Base-by-base conservation (phyloP, 768 basidiomycete genomes). In the Mycena amicta region DNA sequence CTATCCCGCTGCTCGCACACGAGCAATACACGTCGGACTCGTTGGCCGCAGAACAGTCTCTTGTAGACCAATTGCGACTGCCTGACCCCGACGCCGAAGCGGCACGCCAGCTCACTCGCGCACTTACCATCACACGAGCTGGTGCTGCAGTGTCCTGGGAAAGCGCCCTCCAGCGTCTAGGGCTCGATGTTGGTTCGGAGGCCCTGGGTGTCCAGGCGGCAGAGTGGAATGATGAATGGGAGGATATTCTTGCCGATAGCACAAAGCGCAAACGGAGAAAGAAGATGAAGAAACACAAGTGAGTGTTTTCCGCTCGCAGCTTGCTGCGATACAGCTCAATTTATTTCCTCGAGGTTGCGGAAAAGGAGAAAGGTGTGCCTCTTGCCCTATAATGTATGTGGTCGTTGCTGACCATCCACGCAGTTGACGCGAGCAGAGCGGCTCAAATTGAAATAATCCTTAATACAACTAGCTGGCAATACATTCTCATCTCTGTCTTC, bases 211-310 rank as follows among this genome's bases (percentile, higher is more conserved):
- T 80, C 69, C 81, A 81, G 52, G 79, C 81, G 57, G 77, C 25
- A 4, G 62, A 83, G 64, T 74, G 80, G 64, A 81, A 84, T 16
- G 80, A 80, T 69, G 83, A 85, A 57, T 87, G 82, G 81, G 80
- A 85, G 63, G n/a, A n/a, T 81, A 80, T 91, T 16, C 72, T 85
- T 70, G 78, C 91, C 75, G 92, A 93, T 66, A 93, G 92, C 65
- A 86, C 85, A 27, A 90, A 88, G 79, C 83, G 92, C 72, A 94
- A 94, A 80, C 82, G 85, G 66, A 80, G 85, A 80, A 90, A 87
- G 86, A 96, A 95, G 86, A 96, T 96, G 88, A 93, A 89, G 83
- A 96, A 95, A 77, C 94, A 96, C 73, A 95, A 95, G 93, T n/a
- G n/a, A n/a, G n/a, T n/a, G n/a, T n/a, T n/a, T n/a, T n/a, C n/a